phyloP scores from a whole-genome alignment of 2,329 filamentous ascomycete genomes.

The Penicillium sp. region DNA sequence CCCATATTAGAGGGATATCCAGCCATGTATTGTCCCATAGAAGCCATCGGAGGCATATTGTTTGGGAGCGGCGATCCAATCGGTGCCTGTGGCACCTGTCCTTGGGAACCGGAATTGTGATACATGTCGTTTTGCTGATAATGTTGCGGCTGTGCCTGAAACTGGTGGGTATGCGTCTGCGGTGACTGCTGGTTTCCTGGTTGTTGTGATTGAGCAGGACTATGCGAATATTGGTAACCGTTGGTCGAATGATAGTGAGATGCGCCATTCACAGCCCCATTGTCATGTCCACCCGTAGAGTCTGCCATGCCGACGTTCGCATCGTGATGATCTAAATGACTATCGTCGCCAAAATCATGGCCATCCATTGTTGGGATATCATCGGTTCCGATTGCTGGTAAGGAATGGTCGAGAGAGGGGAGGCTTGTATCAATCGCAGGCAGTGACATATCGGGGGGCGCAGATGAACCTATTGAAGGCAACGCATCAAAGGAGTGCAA shows the following conservation, averaged over 20 bases:
- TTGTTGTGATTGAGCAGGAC: slow-evolving; percentile 40
- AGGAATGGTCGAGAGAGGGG: slow-evolving; percentile 28
- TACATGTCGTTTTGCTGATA: slow-evolving; percentile 38
- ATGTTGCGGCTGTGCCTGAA: slow-evolving; percentile 30
- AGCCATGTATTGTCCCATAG: slow-evolving; percentile 57
- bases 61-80: slow-evolving; percentile 55
- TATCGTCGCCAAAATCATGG: slow-evolving; percentile 25
- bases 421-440: slow-evolving; percentile 30
- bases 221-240: slow-evolving; percentile 32
- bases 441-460: slow-evolving; percentile 22
- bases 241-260: slow-evolving; percentile 49
- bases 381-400: slow-evolving; percentile 33
- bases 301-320: slow-evolving; percentile 14
- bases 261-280: slow-evolving; percentile 34
- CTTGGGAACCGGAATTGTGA: slow-evolving; percentile 28
- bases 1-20: slow-evolving; percentile 38
- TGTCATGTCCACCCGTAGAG: slow-evolving; percentile 21
- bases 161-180: slow-evolving; percentile 30
- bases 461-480: slow-evolving; percentile 22
- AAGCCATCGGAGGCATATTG: slow-evolving; percentile 49
- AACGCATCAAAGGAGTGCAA: slow-evolving; percentile 28
- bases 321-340: slow-evolving; percentile 21
- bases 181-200: slow-evolving; percentile 39
- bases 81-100: slow-evolving; percentile 39
- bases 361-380: slow-evolving; percentile 35